These are phyloP conservation scores for Vaccinium myrtillus DNA, from an alignment of 148 eudicot genomes.

Conservation along the genomic window DNA sequence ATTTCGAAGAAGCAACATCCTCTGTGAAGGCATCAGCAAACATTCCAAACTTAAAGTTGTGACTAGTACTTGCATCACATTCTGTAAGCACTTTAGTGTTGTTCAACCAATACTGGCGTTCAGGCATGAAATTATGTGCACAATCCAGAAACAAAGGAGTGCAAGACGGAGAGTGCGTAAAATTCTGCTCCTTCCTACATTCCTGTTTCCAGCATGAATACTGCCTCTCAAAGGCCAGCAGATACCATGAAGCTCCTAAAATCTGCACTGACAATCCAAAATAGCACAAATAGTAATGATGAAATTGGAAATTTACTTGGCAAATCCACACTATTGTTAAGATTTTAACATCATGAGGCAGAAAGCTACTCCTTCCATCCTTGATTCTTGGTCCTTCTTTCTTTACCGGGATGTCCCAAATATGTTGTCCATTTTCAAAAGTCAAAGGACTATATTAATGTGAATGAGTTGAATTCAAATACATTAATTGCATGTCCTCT, in stretches of 20 bases:
- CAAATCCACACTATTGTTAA: neutral
- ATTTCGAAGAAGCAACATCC: constrained; percentile 52
- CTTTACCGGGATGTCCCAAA: neutral
- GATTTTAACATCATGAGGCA: neutral
- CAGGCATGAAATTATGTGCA: neutral
- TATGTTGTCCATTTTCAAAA: neutral
- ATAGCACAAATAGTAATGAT: neutral
- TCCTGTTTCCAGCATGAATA: constrained; percentile 63
- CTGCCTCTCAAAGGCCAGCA: constrained; percentile 71
- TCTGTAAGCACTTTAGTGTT: constrained; percentile 39
- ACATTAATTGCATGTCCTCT: neutral
- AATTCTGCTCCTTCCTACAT: constrained; percentile 44
- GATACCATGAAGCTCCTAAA: constrained; percentile 77
- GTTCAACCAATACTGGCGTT: constrained; percentile 45
- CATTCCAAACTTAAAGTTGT: constrained; percentile 60
- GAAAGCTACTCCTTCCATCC: neutral
- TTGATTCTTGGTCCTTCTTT: neutral
- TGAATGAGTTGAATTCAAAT: neutral
- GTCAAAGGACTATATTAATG: neutral
- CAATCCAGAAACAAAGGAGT: constrained; percentile 39
- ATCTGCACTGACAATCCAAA: constrained; percentile 46
- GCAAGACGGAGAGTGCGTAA: constrained; percentile 40
- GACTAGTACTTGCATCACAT: constrained; percentile 42
- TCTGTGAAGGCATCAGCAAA: constrained; percentile 56
- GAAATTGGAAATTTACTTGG: neutral